Base-by-base conservation (phyloP, 805 yeast genomes). In the Phaffomyces thermotolerans region DNA sequence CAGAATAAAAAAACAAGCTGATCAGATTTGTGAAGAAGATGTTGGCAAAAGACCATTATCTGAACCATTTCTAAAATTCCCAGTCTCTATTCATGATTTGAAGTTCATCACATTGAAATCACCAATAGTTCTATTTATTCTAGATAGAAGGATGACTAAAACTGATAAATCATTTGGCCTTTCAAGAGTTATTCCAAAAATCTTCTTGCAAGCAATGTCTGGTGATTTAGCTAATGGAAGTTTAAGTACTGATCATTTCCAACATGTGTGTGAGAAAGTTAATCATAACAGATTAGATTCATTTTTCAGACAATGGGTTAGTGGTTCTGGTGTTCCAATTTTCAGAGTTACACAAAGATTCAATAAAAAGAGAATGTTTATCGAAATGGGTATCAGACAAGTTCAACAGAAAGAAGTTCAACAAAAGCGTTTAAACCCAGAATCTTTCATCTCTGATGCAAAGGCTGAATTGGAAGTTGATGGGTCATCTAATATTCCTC, bases 271-370 rank as follows among this genome's bases (percentile, higher is more conserved):
- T 63, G 99, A 93, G 59, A 84, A 89, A 53, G 97, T 93, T 8
- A 87, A 91, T 45, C 88, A 91, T 52, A 85, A 81, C 53, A 80
- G 85, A 48, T 69, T 93, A 8, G 96, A 86, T 37, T 55, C 71
- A 1, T 93, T 93, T 57, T 93, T 93, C 64, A 81, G 79, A 52
- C 96, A 95, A 60, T 93, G 99, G 99, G 84, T 93, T 2, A 79
- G 71, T 62, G 87, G 93, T 3, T 70, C 84, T 1, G 98, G 98
- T 4, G 84, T 84, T 18, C 99, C 99, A 1, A 74, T 82, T 2
- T 86, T 93, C 59, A 71, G 89, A 46, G 83, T 93, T 9, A 84
- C 95, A 0, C 99, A 93, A 59, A 73, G 88, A 43, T 93, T 93
- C 66, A 93, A 93, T 66, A 89, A 88, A 58, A 93, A 93, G 62